Base-by-base conservation (phyloP, 768 basidiomycete genomes). In the Podaxis sp. region DNA sequence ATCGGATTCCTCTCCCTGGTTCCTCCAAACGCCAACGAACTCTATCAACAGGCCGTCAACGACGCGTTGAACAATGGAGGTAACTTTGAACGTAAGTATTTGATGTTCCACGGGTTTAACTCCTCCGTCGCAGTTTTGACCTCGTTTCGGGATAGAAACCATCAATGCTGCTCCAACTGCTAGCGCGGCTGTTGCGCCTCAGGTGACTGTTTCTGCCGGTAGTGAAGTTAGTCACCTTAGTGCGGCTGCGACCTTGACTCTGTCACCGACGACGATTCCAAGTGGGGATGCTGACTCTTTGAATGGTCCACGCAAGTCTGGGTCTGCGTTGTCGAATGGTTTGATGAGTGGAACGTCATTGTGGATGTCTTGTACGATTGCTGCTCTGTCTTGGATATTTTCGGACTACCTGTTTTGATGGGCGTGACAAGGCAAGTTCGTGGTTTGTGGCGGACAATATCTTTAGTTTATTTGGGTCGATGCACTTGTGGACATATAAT, bases 1-100 rank as follows among this genome's bases (percentile, higher is more conserved):
- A 82, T 91, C 3, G 89, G 89, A 0, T 76, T 91, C 56, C 75
- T 85, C 51, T 90, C 89, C 7, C 85, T 77, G 1, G 85, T 90
- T 8, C 87, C 88, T 12, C 30, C 68, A 4, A 80, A 88, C 64
- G 85, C 86, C 0, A 75, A 68, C 38, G 68, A 70, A 12, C 68
- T 78, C n/a, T 69, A 80, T 26, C 63, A 61, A 24, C 69, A 76
- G 26, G 79, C 78, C 6, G 76, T 81, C 5, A 57, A 68, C 12
- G 72, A 77, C 52, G 80, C 79, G 1, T 42, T 70, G 39, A 70
- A 67, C 12, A 75, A 77, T 59, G 77, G 77, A 5, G 76, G 78
- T 3, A 71, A 75, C 49, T 81, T 80, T 53, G 75, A 77, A 63
- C 68, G 79, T 78, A 63, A 61, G 72, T 64, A 36, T 33, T 26